Conservation (phyloP, 805 yeast species). For the Metschnikowia lunata region DNA sequence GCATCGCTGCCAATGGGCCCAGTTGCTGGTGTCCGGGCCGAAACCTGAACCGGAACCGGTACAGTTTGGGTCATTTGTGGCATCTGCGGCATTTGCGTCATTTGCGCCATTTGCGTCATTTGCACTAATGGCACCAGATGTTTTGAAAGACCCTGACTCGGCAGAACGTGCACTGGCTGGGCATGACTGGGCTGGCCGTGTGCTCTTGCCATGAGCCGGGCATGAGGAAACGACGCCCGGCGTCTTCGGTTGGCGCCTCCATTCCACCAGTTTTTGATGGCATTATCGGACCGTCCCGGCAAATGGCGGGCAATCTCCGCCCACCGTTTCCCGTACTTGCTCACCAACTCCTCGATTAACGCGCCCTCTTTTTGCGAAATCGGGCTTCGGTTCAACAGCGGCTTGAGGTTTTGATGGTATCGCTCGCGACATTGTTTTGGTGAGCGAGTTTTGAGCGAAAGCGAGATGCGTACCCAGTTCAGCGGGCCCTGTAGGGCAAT, state of each 20-base stretch:
- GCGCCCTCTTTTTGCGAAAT: conserved; percentile 82
- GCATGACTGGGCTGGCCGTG: no score
- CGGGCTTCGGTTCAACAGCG: conserved; percentile 74
- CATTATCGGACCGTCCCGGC: conserved; percentile 85
- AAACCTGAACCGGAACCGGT: not conserved
- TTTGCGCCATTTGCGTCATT: not conserved
- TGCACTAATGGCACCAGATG: not conserved
- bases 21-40: not conserved
- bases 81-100: not conserved
- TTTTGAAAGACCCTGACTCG: no score
- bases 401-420: conserved; percentile 87
- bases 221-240: conserved; percentile 29
- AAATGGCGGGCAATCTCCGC: conserved; percentile 88
- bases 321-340: conserved; percentile 82
- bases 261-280: conserved; percentile 95
- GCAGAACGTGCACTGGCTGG: no score
- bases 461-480: conserved; percentile 86
- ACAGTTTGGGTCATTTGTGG: no score
- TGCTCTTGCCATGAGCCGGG: no score
- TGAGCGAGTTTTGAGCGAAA: conserved; percentile 66
- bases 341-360: conserved; percentile 73
- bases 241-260: conserved; percentile 87
- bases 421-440: conserved; percentile 92
- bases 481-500: conserved; percentile 71
- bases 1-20: not conserved